These are phyloP conservation scores for Penicillium ochrochloron DNA, from an alignment of 495 filamentous ascomycete species.

Conservation along the genomic window DNA sequence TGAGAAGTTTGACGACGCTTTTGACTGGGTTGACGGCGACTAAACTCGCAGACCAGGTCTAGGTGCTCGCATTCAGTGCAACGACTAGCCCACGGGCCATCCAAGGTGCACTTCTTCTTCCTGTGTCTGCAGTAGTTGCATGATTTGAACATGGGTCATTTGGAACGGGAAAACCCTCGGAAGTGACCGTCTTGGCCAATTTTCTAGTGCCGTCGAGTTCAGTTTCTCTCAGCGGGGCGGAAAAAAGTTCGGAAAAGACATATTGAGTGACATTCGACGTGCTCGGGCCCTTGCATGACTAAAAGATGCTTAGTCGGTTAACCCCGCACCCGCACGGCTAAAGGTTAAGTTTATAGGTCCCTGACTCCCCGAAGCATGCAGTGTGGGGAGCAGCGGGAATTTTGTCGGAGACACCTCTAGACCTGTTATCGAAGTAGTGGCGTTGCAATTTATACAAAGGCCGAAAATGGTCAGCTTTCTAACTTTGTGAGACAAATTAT, in stretches of 20 bases:
- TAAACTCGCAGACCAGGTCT: slow-evolving; percentile 13
- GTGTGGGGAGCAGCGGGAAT: background rate
- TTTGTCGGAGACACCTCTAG: background rate
- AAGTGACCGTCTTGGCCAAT: background rate
- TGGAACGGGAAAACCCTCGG: background rate
- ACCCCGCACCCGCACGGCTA: background rate
- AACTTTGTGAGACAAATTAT: background rate
- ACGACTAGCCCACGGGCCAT: slow-evolving; percentile 8
- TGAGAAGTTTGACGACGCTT: background rate
- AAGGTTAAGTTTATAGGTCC: background rate
- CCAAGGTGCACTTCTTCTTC: slow-evolving; percentile 13
- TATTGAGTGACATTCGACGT: background rate
- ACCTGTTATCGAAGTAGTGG: background rate
- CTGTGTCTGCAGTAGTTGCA: slow-evolving; percentile 13
- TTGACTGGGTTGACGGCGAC: slow-evolving; percentile 12
- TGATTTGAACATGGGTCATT: slow-evolving; percentile 13
- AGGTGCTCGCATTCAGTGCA: slow-evolving; percentile 13
- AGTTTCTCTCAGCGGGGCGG: background rate
- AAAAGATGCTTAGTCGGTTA: background rate
- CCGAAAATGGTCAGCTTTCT: background rate
- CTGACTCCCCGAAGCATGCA: background rate
- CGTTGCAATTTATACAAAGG: background rate
- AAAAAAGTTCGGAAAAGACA: slow-evolving; percentile 1
- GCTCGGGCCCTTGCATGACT: background rate
- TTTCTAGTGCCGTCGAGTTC: background rate